phyloP scores from a whole-genome alignment of 345 rosid genomes.

The Nasturtium officinale region DNA sequence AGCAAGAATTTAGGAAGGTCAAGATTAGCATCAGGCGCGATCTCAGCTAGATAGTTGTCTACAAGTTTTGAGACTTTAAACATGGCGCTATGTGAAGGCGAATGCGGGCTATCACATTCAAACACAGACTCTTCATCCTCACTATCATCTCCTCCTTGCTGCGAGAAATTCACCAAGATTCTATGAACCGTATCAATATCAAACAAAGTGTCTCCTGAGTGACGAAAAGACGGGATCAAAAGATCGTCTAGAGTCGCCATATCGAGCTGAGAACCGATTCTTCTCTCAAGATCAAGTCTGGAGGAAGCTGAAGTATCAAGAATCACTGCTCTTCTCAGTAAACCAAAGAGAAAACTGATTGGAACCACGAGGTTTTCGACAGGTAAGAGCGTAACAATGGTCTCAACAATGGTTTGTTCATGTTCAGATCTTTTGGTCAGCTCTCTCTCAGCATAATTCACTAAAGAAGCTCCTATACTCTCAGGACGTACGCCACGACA shows the following conservation, averaged over 20 bases:
- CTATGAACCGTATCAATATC: conserved; percentile 92
- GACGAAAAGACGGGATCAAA: conserved; percentile 86
- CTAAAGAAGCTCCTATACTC: conserved; percentile 87
- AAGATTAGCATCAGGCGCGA: conserved; percentile 93
- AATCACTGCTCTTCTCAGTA: conserved; percentile 84
- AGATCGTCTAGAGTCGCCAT: conserved; percentile 89
- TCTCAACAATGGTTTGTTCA: conserved; percentile 77
- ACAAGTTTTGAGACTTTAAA: conserved; percentile 85
- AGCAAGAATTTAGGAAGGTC: conserved; percentile 85
- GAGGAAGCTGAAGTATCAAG: conserved; percentile 76
- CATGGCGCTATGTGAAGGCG: conserved; percentile 82
- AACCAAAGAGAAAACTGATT: conserved; percentile 81
- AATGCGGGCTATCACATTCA: conserved; percentile 75
- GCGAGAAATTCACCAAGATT: conserved; percentile 89
- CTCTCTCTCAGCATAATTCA: conserved; percentile 85
- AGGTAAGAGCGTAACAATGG: conserved; percentile 77
- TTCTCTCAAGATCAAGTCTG: conserved; percentile 87
- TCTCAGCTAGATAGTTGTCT: conserved; percentile 91
- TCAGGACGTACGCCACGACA: conserved; percentile 95
- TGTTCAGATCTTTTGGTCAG: conserved; percentile 83
- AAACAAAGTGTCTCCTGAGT: conserved; percentile 84
- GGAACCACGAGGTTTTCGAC: conserved; percentile 91
- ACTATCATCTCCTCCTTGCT: conserved; percentile 86
- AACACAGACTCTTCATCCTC: conserved; percentile 87
- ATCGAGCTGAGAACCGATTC: conserved; percentile 90